These are phyloP conservation scores for Skeletonema menzelii DNA, from an alignment of 108 stramenopile genomes.

Conservation along the genomic window DNA sequence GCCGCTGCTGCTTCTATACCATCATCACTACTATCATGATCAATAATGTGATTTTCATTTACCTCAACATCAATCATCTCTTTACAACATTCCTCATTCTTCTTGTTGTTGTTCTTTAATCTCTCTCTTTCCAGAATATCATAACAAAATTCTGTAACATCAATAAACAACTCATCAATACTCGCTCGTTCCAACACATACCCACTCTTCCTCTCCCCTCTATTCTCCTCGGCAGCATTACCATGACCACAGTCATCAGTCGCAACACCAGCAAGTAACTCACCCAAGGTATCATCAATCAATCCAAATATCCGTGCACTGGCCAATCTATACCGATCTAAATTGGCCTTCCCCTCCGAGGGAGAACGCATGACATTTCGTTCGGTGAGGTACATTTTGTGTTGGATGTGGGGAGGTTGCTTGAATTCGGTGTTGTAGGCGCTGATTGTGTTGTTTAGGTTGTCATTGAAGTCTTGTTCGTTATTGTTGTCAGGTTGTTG, in stretches of 20 bases:
- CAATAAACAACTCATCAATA: constrained; percentile 87
- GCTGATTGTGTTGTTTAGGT: background rate
- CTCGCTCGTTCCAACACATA: constrained; percentile 80
- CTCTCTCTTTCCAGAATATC: background rate
- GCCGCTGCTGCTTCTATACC: constrained; percentile 3
- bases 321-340: constrained; percentile 84
- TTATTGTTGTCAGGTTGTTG: background rate
- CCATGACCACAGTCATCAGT: background rate
- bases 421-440: constrained; percentile 66
- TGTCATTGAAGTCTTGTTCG: background rate
- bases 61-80: background rate
- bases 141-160: constrained; percentile 77
- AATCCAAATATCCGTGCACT: constrained; percentile 71
- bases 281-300: constrained; percentile 52
- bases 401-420: constrained; percentile 48
- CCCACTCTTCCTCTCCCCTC: constrained; percentile 16
- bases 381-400: constrained; percentile 46
- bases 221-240: background rate
- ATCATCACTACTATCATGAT: constrained; percentile 14
- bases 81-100: constrained; percentile 6
- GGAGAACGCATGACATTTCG: constrained; percentile 60
- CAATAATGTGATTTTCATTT: background rate
- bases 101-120: background rate
- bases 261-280: constrained; percentile 2
- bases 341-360: constrained; percentile 78